These are phyloP conservation scores for Ramaria sp. DNA, from an alignment of 768 basidiomycete genomes.

Conservation along the genomic window DNA sequence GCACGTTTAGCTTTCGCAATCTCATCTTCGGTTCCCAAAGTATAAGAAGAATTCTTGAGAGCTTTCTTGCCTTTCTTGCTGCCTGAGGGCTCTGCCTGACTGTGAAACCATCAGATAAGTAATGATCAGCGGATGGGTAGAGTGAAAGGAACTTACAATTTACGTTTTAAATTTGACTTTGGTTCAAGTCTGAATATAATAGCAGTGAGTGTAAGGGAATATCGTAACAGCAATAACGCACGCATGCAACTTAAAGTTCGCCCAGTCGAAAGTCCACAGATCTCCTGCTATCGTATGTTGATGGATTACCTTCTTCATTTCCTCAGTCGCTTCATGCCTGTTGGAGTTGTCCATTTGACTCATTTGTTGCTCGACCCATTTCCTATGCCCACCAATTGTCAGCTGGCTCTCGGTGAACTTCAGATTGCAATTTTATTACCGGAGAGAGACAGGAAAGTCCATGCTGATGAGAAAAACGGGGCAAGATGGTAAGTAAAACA, in stretches of 20 bases:
- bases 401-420: neutral
- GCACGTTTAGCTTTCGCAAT: conserved; percentile 68
- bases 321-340: conserved; percentile 78
- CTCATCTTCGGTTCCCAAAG: conserved; percentile 52
- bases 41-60: conserved; percentile 24
- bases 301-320: conserved; percentile 95
- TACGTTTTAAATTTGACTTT: conserved; percentile 61
- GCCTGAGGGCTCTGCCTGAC: conserved; percentile 49
- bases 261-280: conserved; percentile 93
- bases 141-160: conserved; percentile 36
- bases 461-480: neutral
- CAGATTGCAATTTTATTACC: neutral
- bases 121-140: neutral
- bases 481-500: neutral
- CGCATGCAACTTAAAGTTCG: conserved; percentile 79
- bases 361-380: conserved; percentile 91
- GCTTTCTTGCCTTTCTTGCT: conserved; percentile 37
- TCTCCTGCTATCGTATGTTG: conserved; percentile 77
- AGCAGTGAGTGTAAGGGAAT: conserved; percentile 5
- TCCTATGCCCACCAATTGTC: conserved; percentile 35
- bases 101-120: conserved; percentile 14
- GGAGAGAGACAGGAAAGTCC: conserved; percentile 2
- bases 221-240: conserved; percentile 24
- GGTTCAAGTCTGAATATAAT: conserved; percentile 39
- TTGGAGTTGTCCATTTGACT: conserved; percentile 86